Conservation (phyloP, 306 rosid species). For the Castanea crenata region DNA sequence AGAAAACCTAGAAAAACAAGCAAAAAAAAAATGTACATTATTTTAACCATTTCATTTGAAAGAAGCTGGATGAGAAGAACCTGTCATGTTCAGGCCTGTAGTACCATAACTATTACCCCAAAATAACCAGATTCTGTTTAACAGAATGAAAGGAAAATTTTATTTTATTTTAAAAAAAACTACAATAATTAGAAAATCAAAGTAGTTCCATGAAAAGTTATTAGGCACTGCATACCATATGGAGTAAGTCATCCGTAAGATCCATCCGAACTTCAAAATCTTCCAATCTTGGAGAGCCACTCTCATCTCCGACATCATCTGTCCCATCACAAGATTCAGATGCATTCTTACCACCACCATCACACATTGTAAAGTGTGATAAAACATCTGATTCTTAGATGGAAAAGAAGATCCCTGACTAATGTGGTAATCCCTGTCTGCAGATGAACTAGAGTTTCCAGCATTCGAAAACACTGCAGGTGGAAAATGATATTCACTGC, state of each 20-base stretch:
- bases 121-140: neutral
- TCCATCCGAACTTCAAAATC: conserved; percentile 86
- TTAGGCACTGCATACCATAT: conserved; percentile 59
- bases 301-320: conserved; percentile 48
- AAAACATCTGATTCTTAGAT: conserved; percentile 35
- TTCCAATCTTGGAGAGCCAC: conserved; percentile 45
- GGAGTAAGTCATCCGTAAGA: conserved; percentile 92
- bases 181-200: neutral
- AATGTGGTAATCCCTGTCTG: conserved; percentile 44
- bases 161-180: conserved; percentile 4
- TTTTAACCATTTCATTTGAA: no score
- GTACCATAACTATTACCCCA: no score
- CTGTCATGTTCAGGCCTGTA: no score
- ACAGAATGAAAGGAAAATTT: neutral
- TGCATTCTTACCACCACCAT: conserved; percentile 34
- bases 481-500: conserved; percentile 60
- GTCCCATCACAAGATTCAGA: conserved; percentile 39
- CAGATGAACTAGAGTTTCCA: conserved; percentile 47
- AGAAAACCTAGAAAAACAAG: conserved; percentile 62
- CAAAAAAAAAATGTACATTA: neutral
- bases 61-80: no score
- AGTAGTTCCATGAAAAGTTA: neutral
- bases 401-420: conserved; percentile 34
- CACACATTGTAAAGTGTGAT: conserved; percentile 42
- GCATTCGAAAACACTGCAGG: conserved; percentile 40